phyloP scores from a whole-genome alignment of 2,329 filamentous ascomycete species.

The Ophiostoma sp. region DNA sequence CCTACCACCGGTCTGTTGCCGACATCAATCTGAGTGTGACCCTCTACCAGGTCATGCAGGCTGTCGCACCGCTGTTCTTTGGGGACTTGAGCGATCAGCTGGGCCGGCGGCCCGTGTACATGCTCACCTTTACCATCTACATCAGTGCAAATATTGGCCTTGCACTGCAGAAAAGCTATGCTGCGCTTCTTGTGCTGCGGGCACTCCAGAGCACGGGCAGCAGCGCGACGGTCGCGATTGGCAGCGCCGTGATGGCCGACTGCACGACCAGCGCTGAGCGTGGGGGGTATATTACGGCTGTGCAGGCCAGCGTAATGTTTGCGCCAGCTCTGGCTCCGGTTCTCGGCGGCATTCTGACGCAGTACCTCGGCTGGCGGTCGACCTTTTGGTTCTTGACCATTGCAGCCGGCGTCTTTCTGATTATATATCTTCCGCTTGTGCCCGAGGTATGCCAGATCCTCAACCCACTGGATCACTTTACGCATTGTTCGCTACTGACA shows the following conservation, averaged over 20 bases:
- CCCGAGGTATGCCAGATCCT: conserved; percentile 22
- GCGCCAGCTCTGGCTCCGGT: conserved; percentile 43
- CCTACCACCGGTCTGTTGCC: conserved; percentile 35
- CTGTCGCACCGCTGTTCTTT: conserved; percentile 46
- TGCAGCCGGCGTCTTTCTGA: conserved; percentile 34
- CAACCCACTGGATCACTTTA: background rate
- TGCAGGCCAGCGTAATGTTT: conserved; percentile 42
- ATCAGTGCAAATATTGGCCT: conserved; percentile 44
- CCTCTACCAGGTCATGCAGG: conserved; percentile 48
- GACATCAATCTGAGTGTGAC: conserved; percentile 41
- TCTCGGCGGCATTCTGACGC: conserved; percentile 48
- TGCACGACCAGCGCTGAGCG: conserved; percentile 50
- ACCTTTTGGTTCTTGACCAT: conserved; percentile 56
- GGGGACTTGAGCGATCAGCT: conserved; percentile 47
- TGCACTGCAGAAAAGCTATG: conserved; percentile 40
- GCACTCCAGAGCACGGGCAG: conserved; percentile 48
- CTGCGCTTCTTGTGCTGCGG: conserved; percentile 45
- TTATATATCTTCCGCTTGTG: conserved; percentile 31
- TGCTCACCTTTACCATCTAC: conserved; percentile 45
- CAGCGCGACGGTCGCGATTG: conserved; percentile 51
- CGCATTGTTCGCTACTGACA: background rate
- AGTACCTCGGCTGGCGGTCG: conserved; percentile 49
- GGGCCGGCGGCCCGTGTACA: conserved; percentile 46
- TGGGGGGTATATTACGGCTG: conserved; percentile 48
- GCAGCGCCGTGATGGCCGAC: conserved; percentile 46